These are phyloP conservation scores for Aquilaria sinensis DNA, from an alignment of 345 rosid species.

Conservation along the genomic window DNA sequence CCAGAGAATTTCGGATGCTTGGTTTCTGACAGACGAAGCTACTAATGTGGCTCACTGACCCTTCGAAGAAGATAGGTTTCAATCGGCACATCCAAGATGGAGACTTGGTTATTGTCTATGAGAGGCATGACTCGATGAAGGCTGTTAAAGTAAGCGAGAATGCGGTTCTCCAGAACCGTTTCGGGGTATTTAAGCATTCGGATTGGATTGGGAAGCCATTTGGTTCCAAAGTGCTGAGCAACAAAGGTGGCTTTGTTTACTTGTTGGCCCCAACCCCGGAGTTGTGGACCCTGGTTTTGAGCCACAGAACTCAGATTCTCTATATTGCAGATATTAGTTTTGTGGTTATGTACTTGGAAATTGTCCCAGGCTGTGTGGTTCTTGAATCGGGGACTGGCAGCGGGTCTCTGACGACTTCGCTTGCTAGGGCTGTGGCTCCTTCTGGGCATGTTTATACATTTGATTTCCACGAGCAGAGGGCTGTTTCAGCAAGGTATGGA, in stretches of 20 bases:
- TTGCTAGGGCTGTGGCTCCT: conserved; percentile 88
- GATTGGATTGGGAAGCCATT: conserved; percentile 96
- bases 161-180: conserved; percentile 77
- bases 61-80: conserved; percentile 51
- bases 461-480: conserved; percentile 95
- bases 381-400: conserved; percentile 96
- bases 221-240: conserved; percentile 87
- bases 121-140: conserved; percentile 83
- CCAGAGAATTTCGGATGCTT: too few species aligned
- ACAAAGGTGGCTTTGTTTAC: conserved; percentile 79
- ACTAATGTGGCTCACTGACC: conserved; percentile 52
- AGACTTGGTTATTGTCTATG: conserved; percentile 74
- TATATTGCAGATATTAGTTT: conserved; percentile 90
- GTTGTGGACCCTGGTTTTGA: conserved; percentile 86
- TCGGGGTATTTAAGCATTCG: conserved; percentile 71
- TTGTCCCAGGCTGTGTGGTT: conserved; percentile 87
- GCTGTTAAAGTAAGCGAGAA: conserved; percentile 56
- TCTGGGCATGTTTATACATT: conserved; percentile 86
- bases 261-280: conserved; percentile 88
- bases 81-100: conserved; percentile 49
- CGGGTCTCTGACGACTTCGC: conserved; percentile 84
- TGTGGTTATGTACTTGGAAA: conserved; percentile 69
- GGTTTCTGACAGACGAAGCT: conserved; percentile 5
- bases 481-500: conserved; percentile 76
- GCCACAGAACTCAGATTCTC: conserved; percentile 97